Base-by-base conservation (phyloP, 768 basidiomycete genomes). In the Serendipita sp. region DNA sequence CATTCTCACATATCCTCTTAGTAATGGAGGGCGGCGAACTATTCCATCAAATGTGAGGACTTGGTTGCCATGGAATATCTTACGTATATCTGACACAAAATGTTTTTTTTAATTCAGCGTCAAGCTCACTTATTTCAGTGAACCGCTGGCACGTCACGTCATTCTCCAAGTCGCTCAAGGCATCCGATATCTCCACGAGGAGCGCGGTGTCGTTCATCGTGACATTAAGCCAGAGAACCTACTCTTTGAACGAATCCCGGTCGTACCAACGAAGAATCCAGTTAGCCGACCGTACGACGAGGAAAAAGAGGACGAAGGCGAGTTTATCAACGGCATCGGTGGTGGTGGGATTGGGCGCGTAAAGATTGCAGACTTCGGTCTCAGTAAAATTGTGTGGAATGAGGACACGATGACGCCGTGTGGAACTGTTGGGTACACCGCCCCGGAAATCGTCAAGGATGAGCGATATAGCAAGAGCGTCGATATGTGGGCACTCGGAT, bases 401-500 rank as follows among this genome's bases (percentile, higher is more conserved):
- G 96, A 98, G 71, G 86, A 97, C 72, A 99, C 96, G 3, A 94
- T 91, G 88, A 99, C 96, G 13, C 96, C 96, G 23, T 99, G 96
- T 70, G 96, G 96, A n/a, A 99, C 96, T 2, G 95, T 99, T 36
- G 96, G 96, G 23, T 99, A 99, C 74, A 99, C 96, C 2, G 96
- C 96, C 3, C 96, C 96, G 3, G 96, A 99, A 75, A 99, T 99
- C 66, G 96, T 99, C 69, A 98, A 97, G 75, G 96, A 98, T 71
- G 95, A 99, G 76, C 81, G 92, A 33, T 95, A 95, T 72, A 88
- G 84, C 73, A 94, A 93, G 75, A 91, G 88, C 70, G 95, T 98
- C 63, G 96, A 99, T 72, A 97, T 98, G 96, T 99, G 96, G 96
- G 96, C 96, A 1, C 76, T 99, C 43, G 96, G 96, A 44, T 99